phyloP scores from a whole-genome alignment of 805 yeast genomes.

The Sugiyamaella floridensis region DNA sequence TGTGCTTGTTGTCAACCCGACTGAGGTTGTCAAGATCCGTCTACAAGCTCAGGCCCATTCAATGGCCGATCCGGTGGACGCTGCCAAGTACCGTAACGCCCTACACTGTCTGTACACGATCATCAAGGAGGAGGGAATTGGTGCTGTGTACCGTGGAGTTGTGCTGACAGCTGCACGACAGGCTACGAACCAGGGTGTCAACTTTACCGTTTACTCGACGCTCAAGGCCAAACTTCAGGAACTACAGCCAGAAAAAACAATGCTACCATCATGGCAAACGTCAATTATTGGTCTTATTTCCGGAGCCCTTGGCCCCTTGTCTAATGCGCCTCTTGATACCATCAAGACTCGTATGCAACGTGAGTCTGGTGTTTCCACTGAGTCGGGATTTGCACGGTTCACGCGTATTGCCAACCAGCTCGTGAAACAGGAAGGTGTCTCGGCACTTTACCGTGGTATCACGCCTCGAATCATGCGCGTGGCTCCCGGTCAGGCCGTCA shows the following conservation, averaged over 20 bases:
- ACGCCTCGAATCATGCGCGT: conserved; percentile 99
- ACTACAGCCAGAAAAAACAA: conserved; percentile 43
- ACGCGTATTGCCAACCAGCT: conserved; percentile 72
- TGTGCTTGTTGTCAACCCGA: conserved; percentile 88
- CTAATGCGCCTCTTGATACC: conserved; percentile 96
- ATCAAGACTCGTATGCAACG: conserved; percentile 95
- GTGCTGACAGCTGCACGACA: conserved; percentile 95
- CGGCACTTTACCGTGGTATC: conserved; percentile 90
- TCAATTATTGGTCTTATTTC: conserved; percentile 83
- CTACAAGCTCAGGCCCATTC: conserved; percentile 93
- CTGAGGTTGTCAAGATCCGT: conserved; percentile 95
- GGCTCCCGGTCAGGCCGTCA: conserved; percentile 98
- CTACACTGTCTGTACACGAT: conserved; percentile 82
- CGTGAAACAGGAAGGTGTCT: conserved; percentile 81
- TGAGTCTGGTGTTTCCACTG: conserved; percentile 57
- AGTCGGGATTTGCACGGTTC: conserved; percentile 71
- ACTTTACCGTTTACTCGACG: conserved; percentile 90
- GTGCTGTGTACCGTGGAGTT: conserved; percentile 88
- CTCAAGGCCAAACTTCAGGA: conserved; percentile 64
- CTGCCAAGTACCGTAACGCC: conserved; percentile 86
- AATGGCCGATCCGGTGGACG: conserved; percentile 70
- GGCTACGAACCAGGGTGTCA: conserved; percentile 97
- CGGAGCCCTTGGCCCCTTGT: conserved; percentile 96
- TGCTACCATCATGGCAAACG: conserved; percentile 89
- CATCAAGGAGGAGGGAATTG: conserved; percentile 83